These are phyloP conservation scores for Geosmithia putterillii DNA, from an alignment of 2,329 filamentous ascomycete species.

Conservation along the genomic window DNA sequence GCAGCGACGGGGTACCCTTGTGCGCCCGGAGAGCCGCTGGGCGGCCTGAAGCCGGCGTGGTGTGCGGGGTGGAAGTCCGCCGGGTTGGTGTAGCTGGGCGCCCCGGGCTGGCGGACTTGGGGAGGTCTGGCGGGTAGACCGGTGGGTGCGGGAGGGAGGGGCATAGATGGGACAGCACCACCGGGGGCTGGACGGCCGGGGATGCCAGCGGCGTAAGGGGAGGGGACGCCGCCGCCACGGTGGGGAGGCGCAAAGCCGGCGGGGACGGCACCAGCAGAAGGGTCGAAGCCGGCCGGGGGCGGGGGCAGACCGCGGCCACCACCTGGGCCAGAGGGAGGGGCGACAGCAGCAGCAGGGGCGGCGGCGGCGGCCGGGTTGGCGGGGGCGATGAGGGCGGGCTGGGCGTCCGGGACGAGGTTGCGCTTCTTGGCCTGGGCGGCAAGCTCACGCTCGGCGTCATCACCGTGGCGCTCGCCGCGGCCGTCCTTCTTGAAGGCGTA, in stretches of 20 bases:
- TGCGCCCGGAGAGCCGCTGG: constrained; percentile 20
- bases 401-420: constrained; percentile 74
- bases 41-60: constrained; percentile 20
- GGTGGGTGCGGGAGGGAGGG: constrained; percentile 34
- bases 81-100: constrained; percentile 31
- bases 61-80: constrained; percentile 31
- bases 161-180: constrained; percentile 15
- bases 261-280: constrained; percentile 12
- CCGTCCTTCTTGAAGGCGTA: constrained; percentile 99
- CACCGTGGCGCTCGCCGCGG: constrained; percentile 90
- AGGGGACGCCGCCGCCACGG: constrained; percentile 11
- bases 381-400: constrained; percentile 56
- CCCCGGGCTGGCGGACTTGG: constrained; percentile 22
- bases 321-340: too few relatives aligned
- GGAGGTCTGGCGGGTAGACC: constrained; percentile 38
- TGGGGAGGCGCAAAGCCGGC: constrained; percentile 10
- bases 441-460: constrained; percentile 83
- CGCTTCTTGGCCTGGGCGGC: constrained; percentile 89
- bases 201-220: constrained; percentile 16
- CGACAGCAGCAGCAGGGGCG: constrained; percentile 1
- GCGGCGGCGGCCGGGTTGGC: constrained; percentile 10
- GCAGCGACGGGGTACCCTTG: constrained; percentile 24
- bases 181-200: constrained; percentile 7
- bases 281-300: constrained; percentile 18
- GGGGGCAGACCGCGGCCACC: too few relatives aligned